Evolutionary conservation across 2,329 filamentous ascomycete species (phyloP).

Genomic region (Diplodia scrobiculata): DNA sequence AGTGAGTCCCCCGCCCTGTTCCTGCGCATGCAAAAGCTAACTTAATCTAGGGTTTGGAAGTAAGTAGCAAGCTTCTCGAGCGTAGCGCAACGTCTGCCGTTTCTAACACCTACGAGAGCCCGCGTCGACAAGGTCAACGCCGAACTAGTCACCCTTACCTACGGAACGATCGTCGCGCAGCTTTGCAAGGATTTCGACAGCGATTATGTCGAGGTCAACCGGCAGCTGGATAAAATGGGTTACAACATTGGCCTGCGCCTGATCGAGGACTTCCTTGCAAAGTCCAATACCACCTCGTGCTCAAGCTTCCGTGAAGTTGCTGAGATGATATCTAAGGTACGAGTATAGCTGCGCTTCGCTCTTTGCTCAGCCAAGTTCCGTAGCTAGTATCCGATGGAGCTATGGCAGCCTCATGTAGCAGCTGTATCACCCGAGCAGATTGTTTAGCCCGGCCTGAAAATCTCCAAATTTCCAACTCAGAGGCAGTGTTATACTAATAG

Average conservation of each 20-base stretch:
- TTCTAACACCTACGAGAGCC: constrained; percentile 60
- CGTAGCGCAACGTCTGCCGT: not conserved
- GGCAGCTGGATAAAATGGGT: constrained; percentile 97
- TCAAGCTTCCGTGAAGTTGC: constrained; percentile 93
- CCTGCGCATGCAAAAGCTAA: constrained; percentile 39
- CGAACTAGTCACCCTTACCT: constrained; percentile 94
- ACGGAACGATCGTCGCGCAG: constrained; percentile 95
- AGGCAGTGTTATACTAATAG: not conserved
- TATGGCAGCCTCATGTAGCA: not conserved
- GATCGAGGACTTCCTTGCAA: constrained; percentile 97
- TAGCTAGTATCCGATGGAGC: not conserved
- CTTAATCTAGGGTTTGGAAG: constrained; percentile 78
- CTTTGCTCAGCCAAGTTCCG: not conserved
- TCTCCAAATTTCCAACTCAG: too few relatives aligned
- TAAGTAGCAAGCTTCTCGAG: constrained; percentile 54
- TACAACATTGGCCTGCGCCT: constrained; percentile 96
- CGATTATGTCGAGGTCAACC: constrained; percentile 94
- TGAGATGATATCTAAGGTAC: constrained; percentile 90
- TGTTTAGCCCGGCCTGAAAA: not conserved
- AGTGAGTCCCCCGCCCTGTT: constrained; percentile 57
- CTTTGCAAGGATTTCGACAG: constrained; percentile 94
- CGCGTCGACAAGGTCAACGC: constrained; percentile 97
- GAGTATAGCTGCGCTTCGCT: not conserved
- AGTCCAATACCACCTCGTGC: constrained; percentile 86
- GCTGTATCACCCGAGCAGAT: not conserved